phyloP scores from a whole-genome alignment of 495 filamentous ascomycete species.

The Talaromyces stipitatus region DNA sequence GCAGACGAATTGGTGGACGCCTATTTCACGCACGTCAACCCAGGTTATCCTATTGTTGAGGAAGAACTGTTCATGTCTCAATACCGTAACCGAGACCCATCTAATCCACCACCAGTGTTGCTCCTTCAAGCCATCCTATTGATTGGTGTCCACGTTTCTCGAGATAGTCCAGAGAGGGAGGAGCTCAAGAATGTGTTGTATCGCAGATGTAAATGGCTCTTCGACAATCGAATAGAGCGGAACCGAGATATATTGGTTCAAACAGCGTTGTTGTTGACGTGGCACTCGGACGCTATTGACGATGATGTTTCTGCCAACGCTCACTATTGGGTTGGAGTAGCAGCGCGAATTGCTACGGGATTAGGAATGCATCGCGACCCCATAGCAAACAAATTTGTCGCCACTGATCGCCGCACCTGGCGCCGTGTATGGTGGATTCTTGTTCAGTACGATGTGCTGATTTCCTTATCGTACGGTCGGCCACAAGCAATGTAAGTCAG shows the following conservation, averaged over 20 bases:
- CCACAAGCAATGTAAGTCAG: conserved; percentile 40
- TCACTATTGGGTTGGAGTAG: conserved; percentile 43
- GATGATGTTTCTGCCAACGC: conserved; percentile 43
- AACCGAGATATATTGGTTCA: conserved; percentile 44
- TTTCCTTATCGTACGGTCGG: conserved; percentile 41
- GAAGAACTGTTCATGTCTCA: conserved; percentile 41
- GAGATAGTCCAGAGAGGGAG: conserved; percentile 32
- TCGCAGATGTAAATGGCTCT: conserved; percentile 40
- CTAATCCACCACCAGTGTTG: conserved; percentile 36
- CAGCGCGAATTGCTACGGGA: conserved; percentile 40
- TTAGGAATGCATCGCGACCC: conserved; percentile 44
- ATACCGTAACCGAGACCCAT: conserved; percentile 38
- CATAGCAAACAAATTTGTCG: conserved; percentile 33
- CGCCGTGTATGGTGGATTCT: conserved; percentile 40
- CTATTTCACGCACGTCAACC: conserved; percentile 38
- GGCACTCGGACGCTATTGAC: conserved; percentile 40
- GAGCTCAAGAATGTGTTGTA: conserved; percentile 40
- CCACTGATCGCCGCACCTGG: conserved; percentile 39
- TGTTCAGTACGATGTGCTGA: conserved; percentile 41
- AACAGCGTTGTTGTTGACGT: conserved; percentile 37
- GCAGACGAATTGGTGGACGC: conserved; percentile 41
- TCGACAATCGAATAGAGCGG: conserved; percentile 41
- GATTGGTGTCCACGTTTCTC: conserved; percentile 37
- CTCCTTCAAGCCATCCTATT: conserved; percentile 40
- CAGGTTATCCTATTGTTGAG: conserved; percentile 38